phyloP scores from a whole-genome alignment of 441 rosid species.

The Populus hybrid region DNA sequence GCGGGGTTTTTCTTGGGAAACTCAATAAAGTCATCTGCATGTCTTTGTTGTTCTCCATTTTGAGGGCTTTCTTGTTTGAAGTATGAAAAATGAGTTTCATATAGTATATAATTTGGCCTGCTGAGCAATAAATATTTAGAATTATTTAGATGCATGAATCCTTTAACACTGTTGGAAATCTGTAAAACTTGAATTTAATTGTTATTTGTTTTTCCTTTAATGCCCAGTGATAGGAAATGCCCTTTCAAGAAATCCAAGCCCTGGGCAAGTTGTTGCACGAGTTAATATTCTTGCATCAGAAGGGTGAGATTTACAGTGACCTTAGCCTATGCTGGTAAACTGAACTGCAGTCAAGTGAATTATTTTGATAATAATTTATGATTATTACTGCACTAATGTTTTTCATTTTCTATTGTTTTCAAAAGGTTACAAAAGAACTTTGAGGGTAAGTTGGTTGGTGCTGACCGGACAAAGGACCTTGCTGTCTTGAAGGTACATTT shows the following conservation, averaged over 20 bases:
- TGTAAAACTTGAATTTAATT: slow-evolving; percentile 8
- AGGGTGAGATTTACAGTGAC: slow-evolving; percentile 61
- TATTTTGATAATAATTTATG: neutral
- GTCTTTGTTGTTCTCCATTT: neutral
- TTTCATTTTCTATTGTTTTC: slow-evolving; percentile 23
- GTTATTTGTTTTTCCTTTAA: neutral
- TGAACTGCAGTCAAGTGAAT: slow-evolving; percentile 10
- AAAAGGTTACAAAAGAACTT: slow-evolving; percentile 86
- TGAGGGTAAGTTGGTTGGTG: slow-evolving; percentile 86
- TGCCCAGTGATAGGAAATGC: slow-evolving; percentile 83
- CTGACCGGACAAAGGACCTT: slow-evolving; percentile 91
- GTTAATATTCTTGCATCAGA: slow-evolving; percentile 87
- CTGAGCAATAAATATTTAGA: neutral
- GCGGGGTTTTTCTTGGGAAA: neutral
- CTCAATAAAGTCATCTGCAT: neutral
- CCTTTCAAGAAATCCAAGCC: slow-evolving; percentile 75
- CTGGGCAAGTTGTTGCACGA: slow-evolving; percentile 83
- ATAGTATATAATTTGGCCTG: neutral
- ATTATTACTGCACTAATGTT: neutral
- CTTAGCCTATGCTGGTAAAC: slow-evolving; percentile 26
- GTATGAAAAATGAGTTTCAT: neutral
- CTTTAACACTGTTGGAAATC: slow-evolving; percentile 2
- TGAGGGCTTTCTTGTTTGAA: neutral
- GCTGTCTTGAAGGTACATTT: slow-evolving; percentile 76
- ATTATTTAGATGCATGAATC: neutral